A percentile compares a stretch with the other conserved stretches of the same genome.
These are phyloP conservation scores for Mortierella sp. DNA, from an alignment of 371 early-diverging fungal genomes.

Conservation along the genomic window DNA sequence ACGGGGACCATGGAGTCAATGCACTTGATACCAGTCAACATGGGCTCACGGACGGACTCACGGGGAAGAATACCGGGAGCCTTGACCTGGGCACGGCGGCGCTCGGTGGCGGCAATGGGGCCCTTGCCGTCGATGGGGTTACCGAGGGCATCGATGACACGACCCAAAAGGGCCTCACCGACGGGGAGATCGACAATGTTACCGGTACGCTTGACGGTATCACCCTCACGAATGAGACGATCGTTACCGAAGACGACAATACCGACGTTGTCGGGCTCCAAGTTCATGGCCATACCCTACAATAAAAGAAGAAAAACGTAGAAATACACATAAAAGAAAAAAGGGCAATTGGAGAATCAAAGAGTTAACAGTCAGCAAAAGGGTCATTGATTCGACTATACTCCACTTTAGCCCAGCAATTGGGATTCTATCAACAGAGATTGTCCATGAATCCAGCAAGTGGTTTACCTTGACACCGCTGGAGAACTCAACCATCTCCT, in stretches of 20 bases:
- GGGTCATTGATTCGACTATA: no score
- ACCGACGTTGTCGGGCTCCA: constrained; percentile 98
- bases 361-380: no score
- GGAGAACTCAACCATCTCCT: constrained; percentile 99
- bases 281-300: constrained; percentile 97
- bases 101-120: constrained; percentile 80
- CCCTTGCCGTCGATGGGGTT: constrained; percentile 99
- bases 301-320: no score
- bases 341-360: no score
- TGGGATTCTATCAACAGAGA: no score
- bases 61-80: constrained; percentile 98
- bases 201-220: constrained; percentile 97
- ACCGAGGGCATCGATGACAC: constrained; percentile 96
- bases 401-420: no score
- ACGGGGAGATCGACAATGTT: constrained; percentile 96
- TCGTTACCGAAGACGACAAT: constrained; percentile 98
- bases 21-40: constrained; percentile 98
- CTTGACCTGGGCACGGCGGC: constrained; percentile 95
- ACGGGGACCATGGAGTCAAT: constrained; percentile 98
- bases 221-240: constrained; percentile 97
- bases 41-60: constrained; percentile 96
- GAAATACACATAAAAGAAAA: no score
- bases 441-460: not conserved
- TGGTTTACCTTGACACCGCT: constrained; percentile 94
- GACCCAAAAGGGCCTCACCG: constrained; percentile 91